Evolutionary conservation across 78 protist species (phyloP).

Genomic region (Trichosphaerium sp.): DNA sequence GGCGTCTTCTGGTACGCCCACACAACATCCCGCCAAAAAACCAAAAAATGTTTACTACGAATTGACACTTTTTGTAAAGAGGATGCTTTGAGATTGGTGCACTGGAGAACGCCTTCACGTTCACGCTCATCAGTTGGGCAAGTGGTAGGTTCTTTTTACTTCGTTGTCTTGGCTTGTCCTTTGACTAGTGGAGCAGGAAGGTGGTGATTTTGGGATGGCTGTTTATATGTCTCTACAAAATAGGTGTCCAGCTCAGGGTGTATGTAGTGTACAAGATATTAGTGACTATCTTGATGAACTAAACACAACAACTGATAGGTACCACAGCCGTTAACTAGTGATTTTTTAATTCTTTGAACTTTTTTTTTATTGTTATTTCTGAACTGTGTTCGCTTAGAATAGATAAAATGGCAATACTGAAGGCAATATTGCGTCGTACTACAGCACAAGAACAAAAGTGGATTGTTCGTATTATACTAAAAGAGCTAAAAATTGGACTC

Average conservation of each 20-base stretch:
- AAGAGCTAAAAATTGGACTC: conserved; percentile 46
- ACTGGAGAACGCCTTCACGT: conserved; percentile 53
- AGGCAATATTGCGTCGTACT: conserved; percentile 2
- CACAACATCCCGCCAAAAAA: too few relatives aligned
- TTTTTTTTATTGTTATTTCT: too few relatives aligned
- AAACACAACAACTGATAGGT: background rate
- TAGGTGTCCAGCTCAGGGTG: conserved; percentile 15
- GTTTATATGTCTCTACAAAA: conserved; percentile 34
- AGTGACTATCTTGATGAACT: conserved; percentile 50
- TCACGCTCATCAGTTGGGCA: too few relatives aligned
- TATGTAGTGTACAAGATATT: conserved; percentile 35
- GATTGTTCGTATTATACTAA: conserved; percentile 62
- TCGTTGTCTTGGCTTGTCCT: too few relatives aligned
- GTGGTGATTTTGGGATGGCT: conserved; percentile 61
- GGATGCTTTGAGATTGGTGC: conserved; percentile 45
- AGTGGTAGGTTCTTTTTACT: too few relatives aligned
- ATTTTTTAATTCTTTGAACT: too few relatives aligned
- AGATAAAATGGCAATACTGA: conserved; percentile 30
- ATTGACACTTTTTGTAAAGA: too few relatives aligned
- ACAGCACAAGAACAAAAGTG: conserved; percentile 75
- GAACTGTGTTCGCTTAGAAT: too few relatives aligned
- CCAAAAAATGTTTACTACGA: too few relatives aligned
- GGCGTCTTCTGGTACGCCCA: background rate
- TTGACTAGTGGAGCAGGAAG: background rate
- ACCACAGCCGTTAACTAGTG: too few relatives aligned